Evolutionary conservation across 169 alveolate species (phyloP).

Genomic region (Plasmodium berghei): DNA sequence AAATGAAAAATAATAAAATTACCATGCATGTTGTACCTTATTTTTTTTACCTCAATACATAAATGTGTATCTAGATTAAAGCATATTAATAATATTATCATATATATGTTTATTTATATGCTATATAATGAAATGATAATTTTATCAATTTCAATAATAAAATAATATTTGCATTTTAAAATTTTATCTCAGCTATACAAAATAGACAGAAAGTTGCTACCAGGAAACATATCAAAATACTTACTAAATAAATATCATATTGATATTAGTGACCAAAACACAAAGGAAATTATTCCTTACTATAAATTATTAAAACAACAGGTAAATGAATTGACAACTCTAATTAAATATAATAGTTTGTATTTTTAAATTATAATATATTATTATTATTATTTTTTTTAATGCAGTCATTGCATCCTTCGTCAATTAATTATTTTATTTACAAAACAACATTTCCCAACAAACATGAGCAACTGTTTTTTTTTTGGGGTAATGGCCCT

Average conservation of each 20-base stretch:
- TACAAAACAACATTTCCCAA: conserved; percentile 85
- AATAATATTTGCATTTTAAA: background rate
- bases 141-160: background rate
- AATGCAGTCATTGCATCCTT: conserved; percentile 72
- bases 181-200: conserved; percentile 17
- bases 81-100: background rate
- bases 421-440: conserved; percentile 54
- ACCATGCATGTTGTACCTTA: background rate
- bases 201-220: conserved; percentile 78
- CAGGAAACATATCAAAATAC: conserved; percentile 77
- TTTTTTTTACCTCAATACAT: background rate
- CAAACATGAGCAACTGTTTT: conserved; percentile 88
- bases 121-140: background rate
- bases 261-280: conserved; percentile 66
- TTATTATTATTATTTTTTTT: conserved; percentile 4
- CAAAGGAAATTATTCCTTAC: conserved; percentile 77
- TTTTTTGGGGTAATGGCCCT: conserved; percentile 90
- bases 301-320: conserved; percentile 81
- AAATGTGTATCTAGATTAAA: background rate
- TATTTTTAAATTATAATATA: background rate
- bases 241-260: conserved; percentile 77
- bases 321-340: conserved; percentile 35
- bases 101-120: background rate
- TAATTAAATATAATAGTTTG: background rate
- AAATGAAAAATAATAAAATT: conserved; percentile 3